Conservation (phyloP, 495 filamentous ascomycete species). For the Hyaloscypha bicolor region DNA sequence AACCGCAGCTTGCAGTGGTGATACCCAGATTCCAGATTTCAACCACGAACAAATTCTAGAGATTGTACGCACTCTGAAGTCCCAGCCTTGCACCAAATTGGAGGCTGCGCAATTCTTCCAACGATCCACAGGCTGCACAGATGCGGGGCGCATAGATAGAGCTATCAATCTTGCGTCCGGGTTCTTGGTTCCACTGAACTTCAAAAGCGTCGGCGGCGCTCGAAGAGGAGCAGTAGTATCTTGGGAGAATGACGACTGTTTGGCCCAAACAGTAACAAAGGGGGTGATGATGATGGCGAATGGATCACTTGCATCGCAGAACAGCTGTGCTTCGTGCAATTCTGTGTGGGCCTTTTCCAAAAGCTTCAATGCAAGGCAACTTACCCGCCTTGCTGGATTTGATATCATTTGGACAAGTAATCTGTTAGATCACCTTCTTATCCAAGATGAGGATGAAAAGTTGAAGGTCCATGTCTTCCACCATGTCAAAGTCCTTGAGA, state of each 20-base stretch:
- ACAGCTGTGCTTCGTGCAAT: slow-evolving; percentile 1
- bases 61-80: neutral
- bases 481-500: slow-evolving; percentile 4
- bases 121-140: neutral
- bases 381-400: neutral
- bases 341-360: neutral
- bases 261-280: slow-evolving; percentile 1
- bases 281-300: neutral
- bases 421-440: slow-evolving; percentile 44
- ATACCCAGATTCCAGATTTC: neutral
- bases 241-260: slow-evolving; percentile 1
- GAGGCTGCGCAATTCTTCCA: neutral
- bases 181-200: neutral
- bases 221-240: neutral
- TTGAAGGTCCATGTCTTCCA: slow-evolving; percentile 38
- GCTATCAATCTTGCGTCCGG: slow-evolving; percentile 1
- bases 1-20: neutral
- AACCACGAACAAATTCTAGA: neutral
- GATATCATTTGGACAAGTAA: slow-evolving; percentile 41
- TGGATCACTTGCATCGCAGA: neutral
- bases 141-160: neutral
- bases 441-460: slow-evolving; percentile 40
- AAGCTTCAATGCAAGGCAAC: slow-evolving; percentile 1
- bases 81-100: neutral
- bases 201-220: neutral